Base-by-base conservation (phyloP, 108 stramenopile genomes). In the Skeletonema grethae region DNA sequence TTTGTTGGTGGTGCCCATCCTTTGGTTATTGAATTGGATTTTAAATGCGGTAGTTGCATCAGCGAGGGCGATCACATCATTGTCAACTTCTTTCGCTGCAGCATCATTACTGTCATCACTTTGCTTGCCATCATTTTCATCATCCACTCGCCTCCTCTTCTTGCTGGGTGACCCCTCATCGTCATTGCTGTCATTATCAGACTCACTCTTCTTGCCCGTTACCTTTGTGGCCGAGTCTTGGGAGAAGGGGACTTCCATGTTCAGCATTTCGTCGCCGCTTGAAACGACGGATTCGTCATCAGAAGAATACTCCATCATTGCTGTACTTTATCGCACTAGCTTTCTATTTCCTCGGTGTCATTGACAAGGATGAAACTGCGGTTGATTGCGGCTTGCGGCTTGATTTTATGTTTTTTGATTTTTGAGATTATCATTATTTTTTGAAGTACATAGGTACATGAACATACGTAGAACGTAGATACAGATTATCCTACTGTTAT, bases 251-350 rank as follows among this genome's bases (percentile, higher is more conserved):
- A 55, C 32, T 10, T 10, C 38, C 31, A 67, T 29, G 32, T 67
- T 67, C 36, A 67, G 36, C 55, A 67, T 67, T 36, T 67, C 66
- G 36, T 67, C 66, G 18, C 66, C 66, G 24, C 55, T 57, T 16
- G 66, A 67, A 16, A 56, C 66, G 32, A 32, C 53, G 53, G 66
- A 57, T 9, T 53, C 55, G 13, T 67, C 66, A 56, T 67, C 66
- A 15, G 66, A 67, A 11, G 38, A 10, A 10, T 10, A 39, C 9
- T 39, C 38, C 38, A 39, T 39, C 10, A 11, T 39, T 39, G 22
- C 22, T 24, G 53, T 24, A 18, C 8, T 28, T 28, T 28, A 1
- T 28, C 25, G 1, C 25, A 28, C 0, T 28, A 28, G 1, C 25
- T 28, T 28, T 28, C 4, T 55, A 18, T 6, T 55, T 24, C 22